Base-by-base conservation (phyloP, 805 yeast species). In the Candida pseudofarinosa region DNA sequence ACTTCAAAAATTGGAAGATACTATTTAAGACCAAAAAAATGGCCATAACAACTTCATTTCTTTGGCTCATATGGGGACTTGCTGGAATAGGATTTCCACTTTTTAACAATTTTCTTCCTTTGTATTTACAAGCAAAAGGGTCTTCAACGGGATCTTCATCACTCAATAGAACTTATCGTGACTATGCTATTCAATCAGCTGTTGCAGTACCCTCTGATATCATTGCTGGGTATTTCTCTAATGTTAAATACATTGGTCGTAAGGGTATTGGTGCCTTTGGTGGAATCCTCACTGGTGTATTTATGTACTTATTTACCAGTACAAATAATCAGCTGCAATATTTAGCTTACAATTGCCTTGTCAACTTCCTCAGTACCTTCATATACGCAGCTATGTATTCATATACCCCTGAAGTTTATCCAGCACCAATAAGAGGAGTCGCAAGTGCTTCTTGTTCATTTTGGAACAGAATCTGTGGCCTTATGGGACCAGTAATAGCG, bases 251-350 rank as follows among this genome's bases (percentile, higher is more conserved):
- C 19, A 79, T 81, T 6, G 65, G 81, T 53, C 65, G 76, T 50
- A 23, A 81, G 80, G 14, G 67, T 77, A 2, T 67, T 76, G 74
- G 60, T 61, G 1, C 31, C 18, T 57, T 72, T 37, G 79, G 81
- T 34, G 72, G 78, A 3, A 31, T 78, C 4, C 52, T 73, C 23
- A 62, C 78, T 1, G 79, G 78, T 67, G 74, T 76, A 3, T 68
- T 79, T 37, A 53, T 79, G 47, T 77, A 78, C 51, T 80, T 80
- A 35, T 78, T 77, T 52, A 79, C 83, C 16, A 72, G 79, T 1
- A 77, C 77, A 8, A 68, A 73, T 55, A 69, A 79, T 0, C 62
- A 72, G 35, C 56, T 67, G 34, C 54, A 60, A 8, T 49, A 58
- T 42, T 50, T 60, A 45, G 63, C 51, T 4, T 75, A 63, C 53